These are phyloP conservation scores for Phycomyces blakesleeanus DNA, from an alignment of 192 early-diverging fungal genomes.

Conservation along the genomic window DNA sequence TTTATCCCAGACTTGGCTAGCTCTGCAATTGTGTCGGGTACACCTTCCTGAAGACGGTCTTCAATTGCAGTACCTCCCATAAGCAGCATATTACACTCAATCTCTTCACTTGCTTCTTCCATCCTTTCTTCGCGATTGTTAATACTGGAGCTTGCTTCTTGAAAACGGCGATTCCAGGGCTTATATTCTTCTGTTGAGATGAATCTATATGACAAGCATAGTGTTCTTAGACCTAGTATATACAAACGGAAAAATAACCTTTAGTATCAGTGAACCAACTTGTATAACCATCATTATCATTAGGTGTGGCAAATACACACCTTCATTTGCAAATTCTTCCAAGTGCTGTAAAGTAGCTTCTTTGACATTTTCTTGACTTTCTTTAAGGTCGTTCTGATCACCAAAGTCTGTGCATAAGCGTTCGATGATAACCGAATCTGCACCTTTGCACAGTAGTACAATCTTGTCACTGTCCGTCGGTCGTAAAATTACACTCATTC, in stretches of 20 bases:
- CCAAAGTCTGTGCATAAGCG: conserved; percentile 48
- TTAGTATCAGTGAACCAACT: too few species aligned
- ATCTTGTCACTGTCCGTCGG: conserved; percentile 62
- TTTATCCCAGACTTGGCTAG: conserved; percentile 89
- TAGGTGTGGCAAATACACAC: conserved; percentile 7
- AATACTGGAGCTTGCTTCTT: conserved; percentile 67
- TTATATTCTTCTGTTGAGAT: conserved; percentile 68
- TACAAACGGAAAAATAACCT: not conserved
- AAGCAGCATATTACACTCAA: conserved; percentile 77
- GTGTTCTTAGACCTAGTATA: conserved; percentile 69
- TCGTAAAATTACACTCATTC: conserved; percentile 91
- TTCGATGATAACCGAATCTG: conserved; percentile 89
- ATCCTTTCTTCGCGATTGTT: conserved; percentile 80
- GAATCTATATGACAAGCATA: conserved; percentile 80
- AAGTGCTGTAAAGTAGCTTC: conserved; percentile 72
- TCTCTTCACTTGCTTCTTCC: conserved; percentile 71
- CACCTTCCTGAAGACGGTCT: conserved; percentile 94
- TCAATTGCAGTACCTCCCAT: conserved; percentile 97
- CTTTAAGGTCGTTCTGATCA: conserved; percentile 33
- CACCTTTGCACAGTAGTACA: conserved; percentile 89
- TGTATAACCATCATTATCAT: not conserved
- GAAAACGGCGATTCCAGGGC: conserved; percentile 65
- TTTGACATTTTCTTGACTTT: conserved; percentile 61
- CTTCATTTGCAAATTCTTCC: conserved; percentile 82
- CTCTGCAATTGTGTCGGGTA: conserved; percentile 88